These are phyloP conservation scores for Phellopilus nigrolimitatus DNA, from an alignment of 1,284 basidiomycete genomes.

Conservation along the genomic window DNA sequence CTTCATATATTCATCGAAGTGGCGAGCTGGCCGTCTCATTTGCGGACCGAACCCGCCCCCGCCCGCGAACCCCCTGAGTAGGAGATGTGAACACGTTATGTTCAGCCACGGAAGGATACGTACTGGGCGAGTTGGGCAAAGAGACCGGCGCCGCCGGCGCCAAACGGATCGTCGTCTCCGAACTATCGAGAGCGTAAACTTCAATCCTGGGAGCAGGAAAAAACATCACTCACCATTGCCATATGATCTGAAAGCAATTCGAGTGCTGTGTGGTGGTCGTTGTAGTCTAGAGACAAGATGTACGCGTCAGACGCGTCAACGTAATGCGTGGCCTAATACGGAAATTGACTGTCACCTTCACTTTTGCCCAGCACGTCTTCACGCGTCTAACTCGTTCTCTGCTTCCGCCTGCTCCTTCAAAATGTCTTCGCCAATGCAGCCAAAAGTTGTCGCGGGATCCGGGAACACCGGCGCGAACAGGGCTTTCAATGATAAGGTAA, in stretches of 20 bases:
- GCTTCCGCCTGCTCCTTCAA: slow-evolving; percentile 22
- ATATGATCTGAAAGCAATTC: neutral
- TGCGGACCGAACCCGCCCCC: slow-evolving; percentile 44
- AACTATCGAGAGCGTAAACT: slow-evolving; percentile 32
- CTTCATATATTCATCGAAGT: slow-evolving; percentile 79
- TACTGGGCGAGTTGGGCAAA: slow-evolving; percentile 63
- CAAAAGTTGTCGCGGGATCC: slow-evolving; percentile 31
- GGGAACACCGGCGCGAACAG: slow-evolving; percentile 49
- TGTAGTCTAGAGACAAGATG: slow-evolving; percentile 11
- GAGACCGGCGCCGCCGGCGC: slow-evolving; percentile 40
- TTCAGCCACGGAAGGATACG: slow-evolving; percentile 26
- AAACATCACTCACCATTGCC: slow-evolving; percentile 1
- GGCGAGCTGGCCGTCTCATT: slow-evolving; percentile 47
- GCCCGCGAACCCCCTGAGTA: slow-evolving; percentile 47
- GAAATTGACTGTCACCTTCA: too few relatives aligned
- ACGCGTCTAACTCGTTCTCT: slow-evolving; percentile 10
- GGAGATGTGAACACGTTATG: slow-evolving; percentile 18
- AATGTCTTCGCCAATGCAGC: slow-evolving; percentile 33
- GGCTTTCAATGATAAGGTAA: slow-evolving; percentile 80
- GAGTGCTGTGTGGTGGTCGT: slow-evolving; percentile 3
- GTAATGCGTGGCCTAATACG: neutral
- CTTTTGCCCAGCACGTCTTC: neutral
- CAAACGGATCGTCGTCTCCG: slow-evolving; percentile 49
- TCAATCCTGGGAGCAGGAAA: neutral
- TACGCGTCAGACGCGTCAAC: slow-evolving; percentile 10